Percentiles rank a stretch among this genome's conserved stretches.
Evolutionary conservation across 345 rosid species (phyloP).

Genomic region (Aquilaria sinensis): DNA sequence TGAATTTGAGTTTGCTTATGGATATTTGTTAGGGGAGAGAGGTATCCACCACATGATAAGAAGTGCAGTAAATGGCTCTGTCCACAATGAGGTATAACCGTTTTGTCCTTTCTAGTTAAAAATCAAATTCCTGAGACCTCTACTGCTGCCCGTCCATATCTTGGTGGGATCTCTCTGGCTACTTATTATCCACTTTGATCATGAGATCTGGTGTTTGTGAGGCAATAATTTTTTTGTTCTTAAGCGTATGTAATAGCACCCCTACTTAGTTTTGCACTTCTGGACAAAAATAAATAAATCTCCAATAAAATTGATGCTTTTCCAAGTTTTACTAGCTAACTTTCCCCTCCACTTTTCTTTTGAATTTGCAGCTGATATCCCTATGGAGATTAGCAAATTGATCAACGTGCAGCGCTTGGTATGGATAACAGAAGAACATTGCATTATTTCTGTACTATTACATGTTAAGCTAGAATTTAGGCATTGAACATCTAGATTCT

Average conservation of each 20-base stretch:
- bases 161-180: no score
- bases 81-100: conserved; percentile 30
- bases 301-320: no score
- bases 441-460: not conserved
- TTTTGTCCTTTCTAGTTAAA: conserved; percentile 5
- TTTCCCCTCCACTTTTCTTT: conserved; percentile 3
- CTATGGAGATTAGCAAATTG: conserved; percentile 70
- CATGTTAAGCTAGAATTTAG: not conserved
- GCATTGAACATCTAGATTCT: no score
- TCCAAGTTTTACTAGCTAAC: not conserved
- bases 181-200: no score
- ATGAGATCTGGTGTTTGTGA: no score
- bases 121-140: not conserved
- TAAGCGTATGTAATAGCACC: no score
- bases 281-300: no score
- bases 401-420: conserved; percentile 91
- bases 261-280: no score
- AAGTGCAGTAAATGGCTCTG: conserved; percentile 25
- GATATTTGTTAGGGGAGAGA: conserved; percentile 71
- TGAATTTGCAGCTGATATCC: conserved; percentile 83
- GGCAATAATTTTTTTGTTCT: no score
- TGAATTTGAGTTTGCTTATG: conserved; percentile 68
- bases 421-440: conserved; percentile 11
- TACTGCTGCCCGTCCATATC: no score
- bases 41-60: conserved; percentile 53